Evolutionary conservation across 225 moss, liverwort and hornwort genomes (phyloP).

Genomic region (Physcomitrium patens): DNA sequence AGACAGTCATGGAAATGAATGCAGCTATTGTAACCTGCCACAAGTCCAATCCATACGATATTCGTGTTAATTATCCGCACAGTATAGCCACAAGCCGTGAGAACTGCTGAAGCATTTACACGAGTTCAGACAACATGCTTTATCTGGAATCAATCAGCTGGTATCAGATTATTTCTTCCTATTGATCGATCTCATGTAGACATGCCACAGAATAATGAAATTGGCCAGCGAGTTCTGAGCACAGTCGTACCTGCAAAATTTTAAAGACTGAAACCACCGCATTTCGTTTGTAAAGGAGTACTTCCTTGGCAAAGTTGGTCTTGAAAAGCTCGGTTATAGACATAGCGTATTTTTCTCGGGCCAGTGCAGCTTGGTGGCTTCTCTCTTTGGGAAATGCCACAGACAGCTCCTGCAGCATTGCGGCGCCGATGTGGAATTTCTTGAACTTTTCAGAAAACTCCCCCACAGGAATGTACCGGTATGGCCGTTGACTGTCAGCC

Average conservation of each 20-base stretch:
- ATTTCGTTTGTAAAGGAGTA: conserved; percentile 72
- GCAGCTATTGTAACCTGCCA: conserved; percentile 59
- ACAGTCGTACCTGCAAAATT: conserved; percentile 29
- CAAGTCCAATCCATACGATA: background rate
- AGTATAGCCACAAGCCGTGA: background rate
- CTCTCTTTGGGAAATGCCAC: conserved; percentile 54
- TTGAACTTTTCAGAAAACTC: conserved; percentile 56
- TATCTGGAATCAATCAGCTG: too few species aligned
- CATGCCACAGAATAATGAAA: background rate
- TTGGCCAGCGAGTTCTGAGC: background rate
- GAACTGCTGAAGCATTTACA: too few species aligned
- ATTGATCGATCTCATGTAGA: background rate
- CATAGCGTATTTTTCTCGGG: conserved; percentile 40
- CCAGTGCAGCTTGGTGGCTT: conserved; percentile 60
- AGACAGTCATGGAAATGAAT: conserved; percentile 64
- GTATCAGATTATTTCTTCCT: too few species aligned
- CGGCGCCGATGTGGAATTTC: conserved; percentile 45
- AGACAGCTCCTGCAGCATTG: conserved; percentile 51
- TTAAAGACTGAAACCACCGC: conserved; percentile 68
- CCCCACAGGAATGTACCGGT: conserved; percentile 67
- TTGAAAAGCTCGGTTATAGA: conserved; percentile 59
- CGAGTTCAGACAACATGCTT: too few species aligned
- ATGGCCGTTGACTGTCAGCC: conserved; percentile 49
- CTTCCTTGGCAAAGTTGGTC: conserved; percentile 71
- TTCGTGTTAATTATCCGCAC: background rate